Base-by-base conservation (phyloP, 495 filamentous ascomycete species). In the Lepraria neglecta region DNA sequence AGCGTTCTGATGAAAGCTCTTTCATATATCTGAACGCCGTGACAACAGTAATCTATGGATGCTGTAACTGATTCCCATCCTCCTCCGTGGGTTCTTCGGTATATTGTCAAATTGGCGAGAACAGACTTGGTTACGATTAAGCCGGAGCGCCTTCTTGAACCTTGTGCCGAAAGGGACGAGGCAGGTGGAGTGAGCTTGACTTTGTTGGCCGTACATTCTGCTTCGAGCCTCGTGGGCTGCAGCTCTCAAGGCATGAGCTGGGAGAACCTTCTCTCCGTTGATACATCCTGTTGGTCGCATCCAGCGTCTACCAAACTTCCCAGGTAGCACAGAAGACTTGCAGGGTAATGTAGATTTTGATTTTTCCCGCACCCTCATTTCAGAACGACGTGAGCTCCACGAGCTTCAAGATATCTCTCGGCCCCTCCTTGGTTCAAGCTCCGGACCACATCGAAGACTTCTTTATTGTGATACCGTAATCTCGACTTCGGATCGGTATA, bases 401-500 rank as follows among this genome's bases (percentile, higher is more conserved):
- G 80, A 9, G 91, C 84, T 68, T 91, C 92, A 52, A 98, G 75
- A 72, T 92, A 97, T 63, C 83, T 84, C 75, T 98, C 94, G 9
- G 88, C 84, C 11, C 85, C 81, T 15, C 88, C 88, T 64, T 91
- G 89, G 3, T 84, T 84, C 61, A 98, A 71, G 17, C 77, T 83
- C 61, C 90, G 80, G 42, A 97, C 83, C 24, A 88, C 84, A 17
- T 79, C 80, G 76, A 95, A 98, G 31, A 97, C 82, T 77, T 98
- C 94, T 69, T 81, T 85, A 70, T 97, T 82, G 68, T 92, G 86
- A 73, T 97, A 98, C 40, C 91, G 79, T 65, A 98, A 73, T 53
- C 91, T 82, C 14, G 91, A 92, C 78, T 97, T 97, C 9, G 94
- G 94, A 68, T 97, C 92, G 11, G 89, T 86, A 64, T 98, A 98